Conservation (phyloP, 805 yeast genomes). For the Brettanomyces bruxellensis region DNA sequence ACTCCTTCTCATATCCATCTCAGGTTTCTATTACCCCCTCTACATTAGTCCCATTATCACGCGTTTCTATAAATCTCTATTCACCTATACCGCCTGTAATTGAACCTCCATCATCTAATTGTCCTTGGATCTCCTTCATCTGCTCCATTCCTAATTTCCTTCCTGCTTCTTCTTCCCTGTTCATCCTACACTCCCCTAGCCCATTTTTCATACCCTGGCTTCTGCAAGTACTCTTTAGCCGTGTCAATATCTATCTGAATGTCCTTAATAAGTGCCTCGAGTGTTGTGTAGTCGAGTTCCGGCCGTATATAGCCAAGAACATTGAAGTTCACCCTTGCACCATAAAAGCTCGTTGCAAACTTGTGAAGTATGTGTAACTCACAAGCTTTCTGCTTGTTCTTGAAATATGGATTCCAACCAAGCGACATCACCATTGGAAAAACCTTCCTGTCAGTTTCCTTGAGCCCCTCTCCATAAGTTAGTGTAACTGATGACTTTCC, state of each 20-base stretch:
- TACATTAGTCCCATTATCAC: too few species aligned
- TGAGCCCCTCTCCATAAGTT: slow-evolving; percentile 51
- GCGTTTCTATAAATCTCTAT: too few species aligned
- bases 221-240: slow-evolving; percentile 42
- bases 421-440: slow-evolving; percentile 91
- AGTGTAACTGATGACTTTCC: slow-evolving; percentile 37
- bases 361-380: slow-evolving; percentile 80
- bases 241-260: slow-evolving; percentile 71
- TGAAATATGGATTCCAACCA: slow-evolving; percentile 92
- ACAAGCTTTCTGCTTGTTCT: slow-evolving; percentile 71
- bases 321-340: slow-evolving; percentile 60
- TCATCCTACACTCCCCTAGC: slow-evolving; percentile 11
- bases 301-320: slow-evolving; percentile 89
- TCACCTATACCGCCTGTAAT: too few species aligned
- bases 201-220: slow-evolving; percentile 31
- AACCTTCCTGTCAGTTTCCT: slow-evolving; percentile 33
- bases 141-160: too few species aligned
- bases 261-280: slow-evolving; percentile 77
- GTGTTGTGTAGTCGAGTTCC: slow-evolving; percentile 73
- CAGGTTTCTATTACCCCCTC: too few species aligned
- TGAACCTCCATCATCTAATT: too few species aligned
- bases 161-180: too few species aligned
- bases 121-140: too few species aligned
- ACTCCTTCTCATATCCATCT: too few species aligned
- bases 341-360: slow-evolving; percentile 66